These are phyloP conservation scores for Pholiota conissans DNA, from an alignment of 768 basidiomycete genomes.

Conservation along the genomic window DNA sequence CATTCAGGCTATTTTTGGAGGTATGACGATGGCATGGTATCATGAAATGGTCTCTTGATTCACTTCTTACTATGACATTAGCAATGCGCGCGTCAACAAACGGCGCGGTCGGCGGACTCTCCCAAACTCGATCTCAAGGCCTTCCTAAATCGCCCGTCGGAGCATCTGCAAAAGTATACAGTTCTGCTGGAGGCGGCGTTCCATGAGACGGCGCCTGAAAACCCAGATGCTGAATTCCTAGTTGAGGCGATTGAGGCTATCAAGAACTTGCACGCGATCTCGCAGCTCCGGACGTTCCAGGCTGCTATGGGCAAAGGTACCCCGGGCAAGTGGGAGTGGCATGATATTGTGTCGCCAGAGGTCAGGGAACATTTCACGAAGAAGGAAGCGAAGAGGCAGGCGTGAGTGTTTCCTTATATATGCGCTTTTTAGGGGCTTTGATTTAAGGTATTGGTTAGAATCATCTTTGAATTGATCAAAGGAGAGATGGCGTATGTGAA, in stretches of 20 bases:
- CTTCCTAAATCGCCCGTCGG: slow-evolving; percentile 75
- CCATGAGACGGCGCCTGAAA: slow-evolving; percentile 77
- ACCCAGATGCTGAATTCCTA: slow-evolving; percentile 82
- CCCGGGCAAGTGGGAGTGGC: slow-evolving; percentile 86
- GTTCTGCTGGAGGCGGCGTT: slow-evolving; percentile 83
- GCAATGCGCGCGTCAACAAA: slow-evolving; percentile 43
- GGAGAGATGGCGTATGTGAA: slow-evolving; percentile 97
- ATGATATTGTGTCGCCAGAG: slow-evolving; percentile 78
- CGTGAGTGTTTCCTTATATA: slow-evolving; percentile 47
- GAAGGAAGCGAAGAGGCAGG: slow-evolving; percentile 80
- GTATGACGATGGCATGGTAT: slow-evolving; percentile 38
- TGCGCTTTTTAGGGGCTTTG: not conserved
- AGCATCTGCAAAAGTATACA: slow-evolving; percentile 84
- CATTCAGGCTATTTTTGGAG: slow-evolving; percentile 85
- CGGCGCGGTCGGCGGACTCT: slow-evolving; percentile 37
- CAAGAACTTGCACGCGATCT: slow-evolving; percentile 75
- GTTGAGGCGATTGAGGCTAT: slow-evolving; percentile 84
- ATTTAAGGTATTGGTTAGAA: not conserved
- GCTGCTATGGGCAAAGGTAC: slow-evolving; percentile 82
- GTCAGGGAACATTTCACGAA: slow-evolving; percentile 60
- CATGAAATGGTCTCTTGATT: not conserved
- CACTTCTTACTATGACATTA: slow-evolving; percentile 17
- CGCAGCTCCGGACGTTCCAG: slow-evolving; percentile 89
- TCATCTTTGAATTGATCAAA: slow-evolving; percentile 91
- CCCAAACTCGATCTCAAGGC: slow-evolving; percentile 67